Conservation (phyloP, 225 moss, liverwort and hornwort genomes). For the Straminergon stramineum region DNA sequence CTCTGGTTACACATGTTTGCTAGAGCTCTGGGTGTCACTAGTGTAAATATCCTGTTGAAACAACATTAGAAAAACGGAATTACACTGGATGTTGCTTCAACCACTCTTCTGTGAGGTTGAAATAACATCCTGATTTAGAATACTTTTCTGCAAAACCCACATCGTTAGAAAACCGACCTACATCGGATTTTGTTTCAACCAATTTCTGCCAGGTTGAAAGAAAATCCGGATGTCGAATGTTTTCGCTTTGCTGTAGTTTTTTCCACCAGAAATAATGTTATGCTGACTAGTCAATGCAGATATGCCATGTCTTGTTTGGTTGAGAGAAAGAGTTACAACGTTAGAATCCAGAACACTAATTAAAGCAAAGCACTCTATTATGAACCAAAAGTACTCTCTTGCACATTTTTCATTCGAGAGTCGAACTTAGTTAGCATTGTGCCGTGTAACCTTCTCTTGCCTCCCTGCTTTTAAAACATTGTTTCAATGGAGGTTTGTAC, state of each 20-base stretch:
- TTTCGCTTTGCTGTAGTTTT: background rate
- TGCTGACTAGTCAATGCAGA: background rate
- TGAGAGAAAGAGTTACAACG: background rate
- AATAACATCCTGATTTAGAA: background rate
- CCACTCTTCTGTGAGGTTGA: background rate
- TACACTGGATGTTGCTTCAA: background rate
- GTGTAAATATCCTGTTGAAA: background rate
- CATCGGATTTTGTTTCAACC: background rate
- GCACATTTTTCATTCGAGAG: background rate
- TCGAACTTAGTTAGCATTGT: background rate
- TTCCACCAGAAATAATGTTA: background rate
- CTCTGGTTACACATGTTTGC: background rate
- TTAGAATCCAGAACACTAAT: background rate
- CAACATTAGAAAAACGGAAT: background rate
- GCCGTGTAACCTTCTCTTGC: background rate
- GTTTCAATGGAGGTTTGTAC: background rate
- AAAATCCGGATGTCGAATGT: background rate
- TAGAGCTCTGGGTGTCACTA: background rate
- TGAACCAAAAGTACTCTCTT: background rate
- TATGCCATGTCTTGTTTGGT: background rate
- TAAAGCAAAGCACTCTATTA: background rate
- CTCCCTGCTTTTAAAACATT: background rate
- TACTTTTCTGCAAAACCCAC: background rate
- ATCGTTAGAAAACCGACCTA: background rate
- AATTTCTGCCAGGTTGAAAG: background rate